Conservation (phyloP, 805 yeast species). For the Cyberlindnera xylosilytica region DNA sequence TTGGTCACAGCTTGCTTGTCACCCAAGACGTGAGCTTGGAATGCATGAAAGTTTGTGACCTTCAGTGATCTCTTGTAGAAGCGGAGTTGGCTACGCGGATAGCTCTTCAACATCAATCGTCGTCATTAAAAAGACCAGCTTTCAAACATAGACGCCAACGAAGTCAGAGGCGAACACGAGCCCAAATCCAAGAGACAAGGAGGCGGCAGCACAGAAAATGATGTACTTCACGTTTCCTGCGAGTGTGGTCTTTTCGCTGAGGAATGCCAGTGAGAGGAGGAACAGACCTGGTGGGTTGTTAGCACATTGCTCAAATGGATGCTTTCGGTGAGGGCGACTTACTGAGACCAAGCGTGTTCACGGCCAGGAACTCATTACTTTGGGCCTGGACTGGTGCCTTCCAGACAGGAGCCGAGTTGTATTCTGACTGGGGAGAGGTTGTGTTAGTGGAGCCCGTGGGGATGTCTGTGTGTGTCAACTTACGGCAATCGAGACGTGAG, state of each 20-base stretch:
- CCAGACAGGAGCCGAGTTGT: constrained; percentile 1
- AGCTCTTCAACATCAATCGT: no score
- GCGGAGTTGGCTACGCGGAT: no score
- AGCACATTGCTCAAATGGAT: no score
- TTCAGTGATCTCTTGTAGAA: no score
- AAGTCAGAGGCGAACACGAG: constrained; percentile 39
- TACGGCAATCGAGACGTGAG: no score
- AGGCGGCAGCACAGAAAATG: constrained; percentile 30
- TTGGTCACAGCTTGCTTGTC: no score
- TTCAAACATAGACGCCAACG: constrained; percentile 44
- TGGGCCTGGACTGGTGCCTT: not conserved
- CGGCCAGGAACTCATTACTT: constrained; percentile 3
- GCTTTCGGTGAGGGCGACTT: no score
- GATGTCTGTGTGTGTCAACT: no score
- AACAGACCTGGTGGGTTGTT: constrained; percentile 4
- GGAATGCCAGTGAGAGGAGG: constrained; percentile 7
- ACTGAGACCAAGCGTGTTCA: constrained; percentile 1
- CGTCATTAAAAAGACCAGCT: no score
- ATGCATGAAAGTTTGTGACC: no score
- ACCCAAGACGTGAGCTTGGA: no score
- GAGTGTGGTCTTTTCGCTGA: constrained; percentile 9
- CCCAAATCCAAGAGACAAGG: constrained; percentile 38
- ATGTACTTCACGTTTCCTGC: constrained; percentile 22
- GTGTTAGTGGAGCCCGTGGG: no score
- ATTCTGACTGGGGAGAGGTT: not conserved